Conservation (phyloP, 441 rosid species). For the Aquilaria agallochum region DNA sequence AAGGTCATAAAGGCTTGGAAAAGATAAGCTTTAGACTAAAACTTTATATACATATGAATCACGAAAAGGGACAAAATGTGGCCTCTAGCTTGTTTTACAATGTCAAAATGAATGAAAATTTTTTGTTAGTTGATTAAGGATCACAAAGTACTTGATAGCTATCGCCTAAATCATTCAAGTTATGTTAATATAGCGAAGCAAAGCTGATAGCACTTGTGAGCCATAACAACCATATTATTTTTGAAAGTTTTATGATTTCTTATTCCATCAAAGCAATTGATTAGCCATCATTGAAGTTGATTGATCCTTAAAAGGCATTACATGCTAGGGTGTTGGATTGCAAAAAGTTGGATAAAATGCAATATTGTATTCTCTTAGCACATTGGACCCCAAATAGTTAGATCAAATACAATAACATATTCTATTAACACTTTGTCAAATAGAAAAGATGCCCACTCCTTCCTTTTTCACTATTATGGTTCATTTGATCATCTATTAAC, state of each 20-base stretch:
- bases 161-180: background rate
- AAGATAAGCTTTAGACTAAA: background rate
- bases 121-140: background rate
- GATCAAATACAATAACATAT: too few species aligned
- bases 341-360: too few species aligned
- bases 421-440: too few species aligned
- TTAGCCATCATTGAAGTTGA: too few species aligned
- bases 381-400: too few species aligned
- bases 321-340: too few species aligned
- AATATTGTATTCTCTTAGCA: too few species aligned
- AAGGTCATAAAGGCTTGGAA: background rate
- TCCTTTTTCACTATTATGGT: conserved; percentile 1
- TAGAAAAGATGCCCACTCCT: background rate
- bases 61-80: background rate
- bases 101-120: background rate
- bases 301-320: too few species aligned
- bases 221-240: background rate
- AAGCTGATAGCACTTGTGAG: background rate
- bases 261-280: too few species aligned
- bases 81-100: background rate
- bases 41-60: background rate
- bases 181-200: background rate
- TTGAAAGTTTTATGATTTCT: too few species aligned
- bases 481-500: background rate
- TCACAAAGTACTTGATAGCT: background rate